Percentiles rank a stretch among this genome's conserved stretches.
phyloP scores from a whole-genome alignment of 2,329 filamentous ascomycete genomes.

The Lasiodiplodia sp. region DNA sequence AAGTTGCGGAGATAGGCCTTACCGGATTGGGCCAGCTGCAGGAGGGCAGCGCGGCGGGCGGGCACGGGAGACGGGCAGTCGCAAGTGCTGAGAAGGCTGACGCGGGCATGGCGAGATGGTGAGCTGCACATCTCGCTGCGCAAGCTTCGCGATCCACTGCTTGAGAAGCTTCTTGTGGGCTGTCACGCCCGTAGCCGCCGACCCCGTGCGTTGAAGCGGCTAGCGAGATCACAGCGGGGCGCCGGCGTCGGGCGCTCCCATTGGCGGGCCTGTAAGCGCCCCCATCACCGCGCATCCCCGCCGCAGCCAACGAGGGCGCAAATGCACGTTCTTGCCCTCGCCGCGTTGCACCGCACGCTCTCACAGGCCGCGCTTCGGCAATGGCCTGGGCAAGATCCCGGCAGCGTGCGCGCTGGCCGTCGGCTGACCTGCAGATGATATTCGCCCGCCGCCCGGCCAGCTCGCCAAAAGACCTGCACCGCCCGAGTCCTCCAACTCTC shows the following conservation, averaged over 20 bases:
- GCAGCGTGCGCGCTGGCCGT: constrained; percentile 16
- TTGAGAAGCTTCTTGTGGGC: constrained; percentile 19
- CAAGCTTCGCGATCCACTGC: constrained; percentile 18
- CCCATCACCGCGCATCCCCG: constrained; percentile 21
- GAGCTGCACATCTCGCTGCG: background rate
- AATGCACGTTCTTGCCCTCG: constrained; percentile 23
- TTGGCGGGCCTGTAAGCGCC: constrained; percentile 19
- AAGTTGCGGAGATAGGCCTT: constrained; percentile 11
- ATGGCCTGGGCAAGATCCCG: constrained; percentile 23
- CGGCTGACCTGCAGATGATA: constrained; percentile 28
- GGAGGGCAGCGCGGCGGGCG: background rate
- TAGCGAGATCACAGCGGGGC: constrained; percentile 21
- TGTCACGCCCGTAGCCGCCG: constrained; percentile 20
- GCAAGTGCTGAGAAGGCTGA: constrained; percentile 3
- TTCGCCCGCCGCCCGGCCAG: constrained; percentile 3
- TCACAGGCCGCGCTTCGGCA: constrained; percentile 23
- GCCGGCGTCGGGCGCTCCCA: constrained; percentile 7
- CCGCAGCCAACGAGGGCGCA: constrained; percentile 24
- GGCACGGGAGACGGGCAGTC: background rate
- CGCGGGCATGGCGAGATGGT: constrained; percentile 5
- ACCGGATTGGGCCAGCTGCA: background rate
- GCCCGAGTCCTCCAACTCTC: constrained; percentile 6
- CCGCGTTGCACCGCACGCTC: constrained; percentile 16
- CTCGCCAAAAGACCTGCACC: constrained; percentile 24
- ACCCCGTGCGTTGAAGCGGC: constrained; percentile 7